Conservation (phyloP, 148 eudicot species). For the Persicaria tinctoria region DNA sequence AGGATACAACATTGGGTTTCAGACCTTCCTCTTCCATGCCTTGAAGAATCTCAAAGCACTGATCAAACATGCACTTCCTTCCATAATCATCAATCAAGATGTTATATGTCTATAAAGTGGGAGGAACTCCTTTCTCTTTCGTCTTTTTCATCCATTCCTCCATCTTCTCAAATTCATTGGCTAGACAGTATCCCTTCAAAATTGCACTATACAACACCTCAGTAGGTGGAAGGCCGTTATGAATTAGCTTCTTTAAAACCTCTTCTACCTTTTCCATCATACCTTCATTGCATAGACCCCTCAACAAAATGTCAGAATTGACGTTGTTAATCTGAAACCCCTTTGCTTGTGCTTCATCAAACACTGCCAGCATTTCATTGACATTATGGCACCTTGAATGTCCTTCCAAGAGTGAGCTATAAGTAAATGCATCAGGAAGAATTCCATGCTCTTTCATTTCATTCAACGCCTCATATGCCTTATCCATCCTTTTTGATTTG, state of each 20-base stretch:
- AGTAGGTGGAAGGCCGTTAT: slow-evolving; percentile 37
- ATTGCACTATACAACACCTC: slow-evolving; percentile 60
- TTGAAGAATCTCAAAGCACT: slow-evolving; percentile 60
- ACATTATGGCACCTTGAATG: slow-evolving; percentile 41
- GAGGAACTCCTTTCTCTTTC: slow-evolving; percentile 46
- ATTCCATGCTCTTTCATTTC: slow-evolving; percentile 60
- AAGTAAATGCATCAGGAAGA: slow-evolving; percentile 64
- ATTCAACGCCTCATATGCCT: slow-evolving; percentile 36
- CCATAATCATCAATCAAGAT: slow-evolving; percentile 68
- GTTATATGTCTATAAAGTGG: slow-evolving; percentile 59
- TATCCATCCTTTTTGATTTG: slow-evolving; percentile 49
- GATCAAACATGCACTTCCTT: slow-evolving; percentile 38
- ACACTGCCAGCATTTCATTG: slow-evolving; percentile 32
- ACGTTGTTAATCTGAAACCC: slow-evolving; percentile 40
- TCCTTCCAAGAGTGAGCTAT: slow-evolving; percentile 63
- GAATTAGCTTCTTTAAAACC: slow-evolving; percentile 34
- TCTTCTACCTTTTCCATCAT: slow-evolving; percentile 51
- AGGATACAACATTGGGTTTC: slow-evolving; percentile 56
- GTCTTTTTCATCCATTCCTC: slow-evolving; percentile 51
- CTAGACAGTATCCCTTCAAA: slow-evolving; percentile 50
- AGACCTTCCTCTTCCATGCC: slow-evolving; percentile 54
- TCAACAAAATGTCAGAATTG: slow-evolving; percentile 52
- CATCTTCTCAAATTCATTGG: slow-evolving; percentile 49
- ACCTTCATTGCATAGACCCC: slow-evolving; percentile 66
- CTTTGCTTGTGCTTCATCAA: slow-evolving; percentile 33